A percentile compares a stretch with the other conserved stretches of the same genome.
These are phyloP conservation scores for Multifurca ochricompacta DNA, from an alignment of 768 basidiomycete genomes.

Conservation along the genomic window DNA sequence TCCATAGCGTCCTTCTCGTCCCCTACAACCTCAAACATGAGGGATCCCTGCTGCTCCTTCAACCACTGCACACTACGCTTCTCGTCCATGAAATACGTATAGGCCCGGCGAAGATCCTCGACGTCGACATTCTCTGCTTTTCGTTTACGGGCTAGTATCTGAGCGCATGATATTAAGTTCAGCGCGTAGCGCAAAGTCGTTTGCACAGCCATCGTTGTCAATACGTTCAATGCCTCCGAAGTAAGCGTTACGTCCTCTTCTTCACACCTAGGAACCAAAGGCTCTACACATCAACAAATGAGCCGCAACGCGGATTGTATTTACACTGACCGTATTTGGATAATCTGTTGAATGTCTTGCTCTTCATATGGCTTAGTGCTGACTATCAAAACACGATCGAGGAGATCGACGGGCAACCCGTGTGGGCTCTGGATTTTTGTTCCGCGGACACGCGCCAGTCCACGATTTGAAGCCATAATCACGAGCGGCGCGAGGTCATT, in stretches of 20 bases:
- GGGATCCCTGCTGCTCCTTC: constrained; percentile 68
- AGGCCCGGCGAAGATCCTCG: constrained; percentile 76
- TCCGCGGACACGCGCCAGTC: constrained; percentile 89
- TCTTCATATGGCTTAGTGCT: constrained; percentile 80
- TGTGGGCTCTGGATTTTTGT: constrained; percentile 94
- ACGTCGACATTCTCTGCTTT: constrained; percentile 77
- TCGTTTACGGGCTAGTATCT: constrained; percentile 77
- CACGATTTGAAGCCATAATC: constrained; percentile 97
- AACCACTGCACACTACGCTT: constrained; percentile 89
- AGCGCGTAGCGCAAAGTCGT: constrained; percentile 92
- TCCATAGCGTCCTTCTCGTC: constrained; percentile 34
- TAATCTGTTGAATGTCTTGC: constrained; percentile 85
- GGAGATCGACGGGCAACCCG: constrained; percentile 87
- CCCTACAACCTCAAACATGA: constrained; percentile 68
- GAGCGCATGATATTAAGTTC: constrained; percentile 90
- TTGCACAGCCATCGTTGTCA: constrained; percentile 81
- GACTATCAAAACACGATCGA: constrained; percentile 95
- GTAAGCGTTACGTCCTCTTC: constrained; percentile 92
- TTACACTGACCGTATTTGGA: constrained; percentile 70
- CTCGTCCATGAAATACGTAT: constrained; percentile 89
- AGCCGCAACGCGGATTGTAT: neutral
- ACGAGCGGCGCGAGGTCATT: constrained; percentile 90
- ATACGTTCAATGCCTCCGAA: constrained; percentile 61
- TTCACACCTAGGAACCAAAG: constrained; percentile 50
- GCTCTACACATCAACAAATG: neutral